These are phyloP conservation scores for Mycena sp. DNA, from an alignment of 1,284 basidiomycete species.

Conservation along the genomic window DNA sequence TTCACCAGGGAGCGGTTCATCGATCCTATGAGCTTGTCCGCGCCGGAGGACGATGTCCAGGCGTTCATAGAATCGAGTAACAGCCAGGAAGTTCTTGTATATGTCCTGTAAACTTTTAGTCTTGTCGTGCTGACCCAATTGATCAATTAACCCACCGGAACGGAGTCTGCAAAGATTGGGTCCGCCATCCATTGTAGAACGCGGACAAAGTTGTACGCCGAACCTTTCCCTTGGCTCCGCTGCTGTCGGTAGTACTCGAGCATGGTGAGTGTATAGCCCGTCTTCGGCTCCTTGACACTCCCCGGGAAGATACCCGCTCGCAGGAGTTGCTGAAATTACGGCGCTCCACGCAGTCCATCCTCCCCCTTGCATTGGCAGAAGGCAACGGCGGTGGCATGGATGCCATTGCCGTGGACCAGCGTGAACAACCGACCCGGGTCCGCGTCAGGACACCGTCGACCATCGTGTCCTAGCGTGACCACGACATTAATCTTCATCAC, in stretches of 20 bases:
- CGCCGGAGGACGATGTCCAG: background rate
- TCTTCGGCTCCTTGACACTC: conserved; percentile 10
- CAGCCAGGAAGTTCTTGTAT: conserved; percentile 2
- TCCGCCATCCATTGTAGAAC: too few relatives aligned
- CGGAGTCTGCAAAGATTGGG: too few relatives aligned
- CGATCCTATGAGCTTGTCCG: background rate
- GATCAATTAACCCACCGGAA: too few relatives aligned
- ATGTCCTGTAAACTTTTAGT: background rate
- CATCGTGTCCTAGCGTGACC: background rate
- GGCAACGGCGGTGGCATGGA: conserved; percentile 13
- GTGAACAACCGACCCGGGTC: background rate
- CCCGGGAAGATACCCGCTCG: too few relatives aligned
- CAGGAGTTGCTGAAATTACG: conserved; percentile 13
- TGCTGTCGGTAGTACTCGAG: conserved; percentile 5
- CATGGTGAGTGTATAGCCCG: conserved; percentile 4
- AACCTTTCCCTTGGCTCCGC: conserved; percentile 13
- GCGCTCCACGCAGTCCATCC: background rate
- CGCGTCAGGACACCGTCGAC: background rate
- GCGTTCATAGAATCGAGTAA: background rate
- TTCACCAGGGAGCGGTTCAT: background rate
- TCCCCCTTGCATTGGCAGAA: conserved; percentile 1
- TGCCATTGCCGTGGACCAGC: conserved; percentile 8
- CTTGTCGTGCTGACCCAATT: background rate
- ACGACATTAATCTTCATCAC: background rate
- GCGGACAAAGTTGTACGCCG: too few relatives aligned